These are phyloP conservation scores for Globisporangium abappressorium DNA, from an alignment of 352 stramenopile genomes.

Conservation along the genomic window DNA sequence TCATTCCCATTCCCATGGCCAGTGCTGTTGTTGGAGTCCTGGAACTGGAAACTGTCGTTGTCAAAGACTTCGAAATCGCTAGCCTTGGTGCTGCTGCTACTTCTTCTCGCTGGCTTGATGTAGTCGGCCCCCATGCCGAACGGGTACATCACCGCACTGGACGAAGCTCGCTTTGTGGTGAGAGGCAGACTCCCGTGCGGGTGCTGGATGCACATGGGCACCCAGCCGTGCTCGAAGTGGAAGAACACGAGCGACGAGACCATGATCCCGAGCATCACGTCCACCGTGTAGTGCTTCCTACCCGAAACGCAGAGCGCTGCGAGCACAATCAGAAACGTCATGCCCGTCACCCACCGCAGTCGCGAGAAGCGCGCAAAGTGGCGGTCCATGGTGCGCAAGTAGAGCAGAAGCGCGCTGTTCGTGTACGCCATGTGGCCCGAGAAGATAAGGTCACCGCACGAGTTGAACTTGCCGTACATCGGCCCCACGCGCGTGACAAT, in stretches of 20 bases:
- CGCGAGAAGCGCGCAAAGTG: constrained; percentile 44
- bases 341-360: constrained; percentile 48
- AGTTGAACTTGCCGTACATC: constrained; percentile 75
- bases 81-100: constrained; percentile 20
- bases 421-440: constrained; percentile 77
- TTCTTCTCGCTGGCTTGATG: background rate
- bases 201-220: constrained; percentile 44
- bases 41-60: constrained; percentile 18
- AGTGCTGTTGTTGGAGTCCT: background rate
- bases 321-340: constrained; percentile 45
- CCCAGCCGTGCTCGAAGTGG: constrained; percentile 76
- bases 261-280: constrained; percentile 67
- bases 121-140: background rate
- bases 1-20: background rate
- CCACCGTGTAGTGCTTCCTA: constrained; percentile 76
- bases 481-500: constrained; percentile 64
- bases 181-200: constrained; percentile 5
- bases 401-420: constrained; percentile 60
- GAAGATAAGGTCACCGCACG: constrained; percentile 76
- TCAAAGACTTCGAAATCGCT: constrained; percentile 33
- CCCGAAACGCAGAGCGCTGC: constrained; percentile 54
- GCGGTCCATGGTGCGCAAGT: constrained; percentile 58
- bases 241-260: constrained; percentile 69
- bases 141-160: background rate
- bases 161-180: background rate